Evolutionary conservation across 306 rosid genomes (phyloP).

Genomic region (Clitoria ternatea): DNA sequence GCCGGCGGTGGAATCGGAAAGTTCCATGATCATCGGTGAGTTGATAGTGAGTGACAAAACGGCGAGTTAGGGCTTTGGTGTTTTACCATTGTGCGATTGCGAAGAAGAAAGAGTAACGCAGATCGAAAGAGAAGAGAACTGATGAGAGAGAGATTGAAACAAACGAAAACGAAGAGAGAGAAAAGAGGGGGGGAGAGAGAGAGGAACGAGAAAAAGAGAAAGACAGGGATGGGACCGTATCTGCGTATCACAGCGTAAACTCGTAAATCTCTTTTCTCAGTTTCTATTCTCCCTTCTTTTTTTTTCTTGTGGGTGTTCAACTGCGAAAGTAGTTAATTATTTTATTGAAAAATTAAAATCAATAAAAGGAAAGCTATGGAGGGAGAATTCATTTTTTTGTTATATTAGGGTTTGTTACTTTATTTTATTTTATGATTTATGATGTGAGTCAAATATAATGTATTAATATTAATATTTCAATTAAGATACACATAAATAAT

Average conservation of each 20-base stretch:
- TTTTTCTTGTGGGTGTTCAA: background rate
- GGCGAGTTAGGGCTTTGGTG: constrained; percentile 36
- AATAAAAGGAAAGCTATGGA: too few species aligned
- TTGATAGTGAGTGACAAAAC: constrained; percentile 31
- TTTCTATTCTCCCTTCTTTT: background rate
- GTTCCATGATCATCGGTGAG: constrained; percentile 83
- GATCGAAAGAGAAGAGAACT: constrained; percentile 46
- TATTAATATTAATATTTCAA: too few species aligned
- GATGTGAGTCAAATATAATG: too few species aligned
- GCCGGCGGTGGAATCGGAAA: constrained; percentile 56
- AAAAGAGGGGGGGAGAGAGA: background rate
- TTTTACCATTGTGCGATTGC: constrained; percentile 59
- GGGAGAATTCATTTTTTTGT: too few species aligned
- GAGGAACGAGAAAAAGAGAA: constrained; percentile 26
- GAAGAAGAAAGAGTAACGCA: background rate
- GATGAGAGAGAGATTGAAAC: constrained; percentile 51
- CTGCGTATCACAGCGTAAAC: constrained; percentile 37
- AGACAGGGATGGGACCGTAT: constrained; percentile 65
- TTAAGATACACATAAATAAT: too few species aligned
- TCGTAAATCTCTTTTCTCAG: constrained; percentile 23
- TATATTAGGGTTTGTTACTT: too few species aligned
- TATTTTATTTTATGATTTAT: too few species aligned
- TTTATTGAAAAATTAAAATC: background rate
- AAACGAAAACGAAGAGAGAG: background rate
- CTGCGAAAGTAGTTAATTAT: background rate